Evolutionary conservation across 192 early-diverging fungal genomes (phyloP).

Genomic region (Coemansia sp.): DNA sequence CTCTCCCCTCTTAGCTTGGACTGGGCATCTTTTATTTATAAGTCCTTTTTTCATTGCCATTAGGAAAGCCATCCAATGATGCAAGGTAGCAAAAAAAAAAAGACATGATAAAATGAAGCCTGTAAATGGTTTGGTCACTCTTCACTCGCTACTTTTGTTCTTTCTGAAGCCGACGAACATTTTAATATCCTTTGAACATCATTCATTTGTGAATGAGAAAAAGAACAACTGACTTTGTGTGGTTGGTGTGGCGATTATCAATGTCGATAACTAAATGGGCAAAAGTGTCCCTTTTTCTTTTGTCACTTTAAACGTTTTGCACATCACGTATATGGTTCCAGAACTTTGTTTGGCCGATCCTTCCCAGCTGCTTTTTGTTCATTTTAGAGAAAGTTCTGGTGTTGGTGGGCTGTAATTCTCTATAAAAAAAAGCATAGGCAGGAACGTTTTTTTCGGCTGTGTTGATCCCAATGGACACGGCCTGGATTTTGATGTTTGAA

Average conservation of each 20-base stretch:
- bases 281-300: background rate
- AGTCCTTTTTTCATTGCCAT: background rate
- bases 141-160: background rate
- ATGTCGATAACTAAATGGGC: background rate
- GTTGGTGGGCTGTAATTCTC: too few relatives aligned
- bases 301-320: too few relatives aligned
- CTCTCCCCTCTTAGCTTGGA: background rate
- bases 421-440: too few relatives aligned
- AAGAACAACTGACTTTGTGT: background rate
- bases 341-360: background rate
- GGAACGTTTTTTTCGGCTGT: too few relatives aligned
- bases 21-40: background rate
- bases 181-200: background rate
- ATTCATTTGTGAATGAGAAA: background rate
- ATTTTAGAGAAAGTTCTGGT: too few relatives aligned
- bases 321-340: background rate
- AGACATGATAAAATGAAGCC: background rate
- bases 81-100: background rate
- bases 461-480: too few relatives aligned
- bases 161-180: background rate
- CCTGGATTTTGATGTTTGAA: too few relatives aligned
- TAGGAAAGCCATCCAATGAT: background rate
- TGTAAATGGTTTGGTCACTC: background rate
- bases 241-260: background rate
- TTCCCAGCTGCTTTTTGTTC: too few relatives aligned